Evolutionary conservation across 805 yeast genomes (phyloP), one percentile per base, ranked within the genome.

Genomic region (Ogataea ganodermae): DNA sequence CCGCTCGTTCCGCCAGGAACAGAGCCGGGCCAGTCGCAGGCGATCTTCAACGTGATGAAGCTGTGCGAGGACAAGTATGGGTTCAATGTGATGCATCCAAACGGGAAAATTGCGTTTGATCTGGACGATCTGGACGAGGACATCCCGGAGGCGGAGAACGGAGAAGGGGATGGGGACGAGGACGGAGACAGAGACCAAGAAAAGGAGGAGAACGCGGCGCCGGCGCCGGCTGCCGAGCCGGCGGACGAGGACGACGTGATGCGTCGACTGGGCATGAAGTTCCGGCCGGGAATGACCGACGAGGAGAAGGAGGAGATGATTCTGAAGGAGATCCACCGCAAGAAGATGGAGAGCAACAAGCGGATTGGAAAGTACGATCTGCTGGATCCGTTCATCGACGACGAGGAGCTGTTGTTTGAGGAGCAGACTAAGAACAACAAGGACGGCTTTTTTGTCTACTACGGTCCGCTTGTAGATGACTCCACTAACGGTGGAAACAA

Each of bases 301-400:
- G 59, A 61, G 26, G 65, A 67, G 35, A 69, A 68, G 35, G 67
- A 65, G 38, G 60, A 59, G 21, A 46, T 63, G 51, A 56, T 66
- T 26, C 44, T 66, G 27, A 56, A 57, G 31, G 69, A 65, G 33
- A 50, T 66, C 16, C 68, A 65, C 40, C 49, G 65, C 31, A 67
- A 63, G 67, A 74, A 61, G 71, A 78, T 61, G 69, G 75, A 56
- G 67, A 75, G 50, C 61, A 85, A 85, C 59, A 78, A 90, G 44
- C 80, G 86, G 54, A 89, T 90, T 28, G 97, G 97, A 2, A 89
- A 88, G 61, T 94, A 94, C 67, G 99, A 94, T 63, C 74, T 80
- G 41, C 83, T 87, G 50, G 99, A 94, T 66, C 99, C 98, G 2
- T 94, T 94, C 61, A 94, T 94, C 49, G 99, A 94, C 69, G 99